phyloP scores from a whole-genome alignment of 148 eudicot genomes.

The Silene latifolia region DNA sequence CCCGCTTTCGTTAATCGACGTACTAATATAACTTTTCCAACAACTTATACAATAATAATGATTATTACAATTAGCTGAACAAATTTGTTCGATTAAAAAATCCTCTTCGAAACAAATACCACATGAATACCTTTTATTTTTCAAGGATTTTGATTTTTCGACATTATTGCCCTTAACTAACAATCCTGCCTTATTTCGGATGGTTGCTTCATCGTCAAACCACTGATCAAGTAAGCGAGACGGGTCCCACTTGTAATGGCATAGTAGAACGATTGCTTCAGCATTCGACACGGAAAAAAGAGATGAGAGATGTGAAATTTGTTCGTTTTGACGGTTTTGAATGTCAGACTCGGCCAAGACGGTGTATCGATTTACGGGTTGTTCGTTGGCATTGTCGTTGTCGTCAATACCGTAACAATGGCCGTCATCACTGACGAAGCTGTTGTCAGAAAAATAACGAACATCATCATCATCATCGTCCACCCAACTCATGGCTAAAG shows the following conservation, averaged over 20 bases:
- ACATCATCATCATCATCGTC: not conserved
- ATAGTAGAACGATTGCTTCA: constrained; percentile 49
- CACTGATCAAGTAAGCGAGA: constrained; percentile 52
- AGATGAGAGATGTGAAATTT: not conserved
- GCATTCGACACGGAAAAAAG: constrained; percentile 29
- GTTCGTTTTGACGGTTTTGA: constrained; percentile 10
- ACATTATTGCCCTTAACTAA: not conserved
- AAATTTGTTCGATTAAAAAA: constrained; percentile 20
- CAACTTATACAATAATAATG: constrained; percentile 57
- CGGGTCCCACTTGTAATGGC: constrained; percentile 53
- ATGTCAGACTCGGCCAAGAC: constrained; percentile 21
- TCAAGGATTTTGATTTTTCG: not conserved
- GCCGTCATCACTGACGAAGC: too few species aligned
- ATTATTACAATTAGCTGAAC: constrained; percentile 42
- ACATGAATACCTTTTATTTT: constrained; percentile 22
- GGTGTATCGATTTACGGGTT: not conserved
- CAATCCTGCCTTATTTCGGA: constrained; percentile 45
- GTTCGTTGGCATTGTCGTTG: not conserved
- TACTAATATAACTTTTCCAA: constrained; percentile 42
- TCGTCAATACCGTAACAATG: too few species aligned
- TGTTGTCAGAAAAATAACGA: too few species aligned
- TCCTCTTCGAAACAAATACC: constrained; percentile 60
- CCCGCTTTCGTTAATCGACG: constrained; percentile 4
- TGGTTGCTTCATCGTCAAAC: constrained; percentile 52
- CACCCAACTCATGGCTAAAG: not conserved